These are phyloP conservation scores for Saccharum hybrid DNA, from an alignment of 202 grass and related monocot species.

Conservation along the genomic window DNA sequence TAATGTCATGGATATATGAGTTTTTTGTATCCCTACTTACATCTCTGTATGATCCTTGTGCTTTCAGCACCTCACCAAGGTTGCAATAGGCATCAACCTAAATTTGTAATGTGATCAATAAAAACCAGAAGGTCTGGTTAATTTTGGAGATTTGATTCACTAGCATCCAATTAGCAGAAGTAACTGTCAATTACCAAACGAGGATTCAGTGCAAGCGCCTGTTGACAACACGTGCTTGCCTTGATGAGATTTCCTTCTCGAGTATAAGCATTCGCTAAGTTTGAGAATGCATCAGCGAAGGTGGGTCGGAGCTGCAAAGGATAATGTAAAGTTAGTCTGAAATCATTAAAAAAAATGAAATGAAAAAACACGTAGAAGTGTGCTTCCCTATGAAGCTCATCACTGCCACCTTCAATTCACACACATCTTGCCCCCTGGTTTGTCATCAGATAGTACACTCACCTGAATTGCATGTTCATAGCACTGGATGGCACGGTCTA, in stretches of 20 bases:
- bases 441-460: conserved; percentile 13
- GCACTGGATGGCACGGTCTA: conserved; percentile 46
- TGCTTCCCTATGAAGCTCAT: too few relatives aligned
- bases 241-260: conserved; percentile 47
- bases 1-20: neutral
- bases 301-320: conserved; percentile 49
- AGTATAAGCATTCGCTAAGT: conserved; percentile 55
- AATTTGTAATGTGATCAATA: neutral
- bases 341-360: neutral
- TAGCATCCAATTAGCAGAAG: neutral
- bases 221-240: conserved; percentile 43
- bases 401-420: too few relatives aligned
- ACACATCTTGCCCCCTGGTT: neutral
- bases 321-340: neutral
- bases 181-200: conserved; percentile 30
- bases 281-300: conserved; percentile 50
- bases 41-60: conserved; percentile 45
- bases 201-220: conserved; percentile 57
- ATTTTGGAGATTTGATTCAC: conserved; percentile 14
- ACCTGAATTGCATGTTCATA: conserved; percentile 53
- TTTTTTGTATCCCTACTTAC: conserved; percentile 22
- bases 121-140: neutral
- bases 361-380: neutral
- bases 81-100: conserved; percentile 50
- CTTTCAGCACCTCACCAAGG: conserved; percentile 54